Base-by-base conservation (phyloP, 768 basidiomycete species). In the Kwoniella sp. region DNA sequence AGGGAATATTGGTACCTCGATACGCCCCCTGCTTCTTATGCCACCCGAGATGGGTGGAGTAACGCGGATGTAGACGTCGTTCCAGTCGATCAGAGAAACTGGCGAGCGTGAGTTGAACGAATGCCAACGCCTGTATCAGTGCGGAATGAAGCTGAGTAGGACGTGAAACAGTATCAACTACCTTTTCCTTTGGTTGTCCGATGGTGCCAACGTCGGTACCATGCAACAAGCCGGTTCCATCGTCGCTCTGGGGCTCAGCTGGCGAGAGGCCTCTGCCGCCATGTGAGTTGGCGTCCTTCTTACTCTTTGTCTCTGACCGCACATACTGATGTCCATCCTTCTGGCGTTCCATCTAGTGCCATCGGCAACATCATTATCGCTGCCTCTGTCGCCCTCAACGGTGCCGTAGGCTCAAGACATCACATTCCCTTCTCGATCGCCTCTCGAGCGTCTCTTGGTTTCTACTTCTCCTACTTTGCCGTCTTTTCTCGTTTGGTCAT, bases 401-500 rank as follows among this genome's bases (percentile, higher is more conserved):
- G 91, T 55, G 87, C 88, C 4, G 84, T 87, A 28, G 90, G 91
- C 26, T 89, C 91, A 26, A 86, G 89, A 22, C 84, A 91, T 45
- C 90, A 90, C 70, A 82, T 92, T 26, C 86, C 89, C 0, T 92
- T 92, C 76, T 85, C 86, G 0, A 85, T 93, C 55, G 83, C 92
- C n/a, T 90, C 89, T 70, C 84, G 92, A 17, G 91, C 91, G 1
- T 91, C 89, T 0, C 90, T 93, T 71, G 92, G 92, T 1, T 93
- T 92, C 82, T 93, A 89, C 87, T 86, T 93, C 72, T 90, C 90
- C 75, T 93, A 91, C 81, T 92, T 92, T 79, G 87, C 86, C 63
- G 89, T 93, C 52, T 77, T 92, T 63, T 90, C 89, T 69, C 86
- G 91, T 23, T 85, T 87, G 50, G 81, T 91, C 22, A 85, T 93